phyloP scores from a whole-genome alignment of 164 flowering plant genomes.

The Santalum album region DNA sequence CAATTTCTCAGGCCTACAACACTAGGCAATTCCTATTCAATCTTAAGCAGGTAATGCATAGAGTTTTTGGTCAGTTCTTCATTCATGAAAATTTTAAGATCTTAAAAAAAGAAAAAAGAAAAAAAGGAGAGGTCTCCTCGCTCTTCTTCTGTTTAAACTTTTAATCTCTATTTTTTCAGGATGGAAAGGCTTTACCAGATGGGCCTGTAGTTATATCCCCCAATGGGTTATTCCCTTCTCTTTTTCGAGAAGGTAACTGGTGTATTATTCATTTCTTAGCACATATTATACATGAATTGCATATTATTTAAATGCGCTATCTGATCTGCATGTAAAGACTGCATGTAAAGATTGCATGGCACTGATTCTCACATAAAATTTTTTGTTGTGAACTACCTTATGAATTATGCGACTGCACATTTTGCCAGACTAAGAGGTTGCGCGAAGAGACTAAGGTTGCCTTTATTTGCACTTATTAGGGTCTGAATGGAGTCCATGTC shows the following conservation, averaged over 20 bases:
- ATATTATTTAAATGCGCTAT: not conserved
- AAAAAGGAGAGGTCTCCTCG: no score
- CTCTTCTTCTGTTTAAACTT: no score
- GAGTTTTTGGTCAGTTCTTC: not conserved
- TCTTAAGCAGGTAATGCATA: slow-evolving; percentile 70
- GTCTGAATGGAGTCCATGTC: no score
- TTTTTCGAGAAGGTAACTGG: slow-evolving; percentile 76
- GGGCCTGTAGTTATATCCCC: slow-evolving; percentile 98
- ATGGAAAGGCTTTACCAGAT: slow-evolving; percentile 89
- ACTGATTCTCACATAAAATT: not conserved
- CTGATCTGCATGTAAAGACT: no score
- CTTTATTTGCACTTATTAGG: no score
- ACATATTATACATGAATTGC: not conserved
- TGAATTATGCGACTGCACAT: no score
- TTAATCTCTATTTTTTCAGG: slow-evolving; percentile 32
- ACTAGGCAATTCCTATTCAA: slow-evolving; percentile 82
- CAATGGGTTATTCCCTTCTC: slow-evolving; percentile 97
- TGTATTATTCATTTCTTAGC: not conserved
- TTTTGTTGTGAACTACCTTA: not conserved
- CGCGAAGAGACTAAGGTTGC: no score
- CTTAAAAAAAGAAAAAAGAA: no score
- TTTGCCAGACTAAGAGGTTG: no score
- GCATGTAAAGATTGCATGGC: not conserved
- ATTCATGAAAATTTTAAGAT: no score
- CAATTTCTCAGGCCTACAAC: slow-evolving; percentile 80